Conservation (phyloP, 352 stramenopile species). For the Pythium pyrilobum region DNA sequence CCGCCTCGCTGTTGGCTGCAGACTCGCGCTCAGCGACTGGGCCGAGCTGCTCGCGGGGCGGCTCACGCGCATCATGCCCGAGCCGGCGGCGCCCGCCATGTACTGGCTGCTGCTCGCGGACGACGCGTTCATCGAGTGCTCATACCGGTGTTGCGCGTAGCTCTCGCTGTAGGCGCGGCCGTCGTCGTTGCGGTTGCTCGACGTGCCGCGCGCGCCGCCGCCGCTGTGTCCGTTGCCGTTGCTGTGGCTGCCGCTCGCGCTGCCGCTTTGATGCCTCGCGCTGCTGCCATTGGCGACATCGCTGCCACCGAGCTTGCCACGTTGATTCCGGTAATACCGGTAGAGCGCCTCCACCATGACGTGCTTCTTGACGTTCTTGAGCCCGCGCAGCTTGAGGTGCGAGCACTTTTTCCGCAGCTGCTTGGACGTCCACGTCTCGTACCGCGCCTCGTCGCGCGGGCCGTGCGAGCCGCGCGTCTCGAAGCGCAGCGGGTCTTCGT, state of each 20-base stretch:
- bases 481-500: slow-evolving; percentile 18
- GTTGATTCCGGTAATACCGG: slow-evolving; percentile 67
- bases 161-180: neutral
- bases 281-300: neutral
- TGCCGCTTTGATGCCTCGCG: neutral
- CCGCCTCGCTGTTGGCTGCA: neutral
- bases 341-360: slow-evolving; percentile 82
- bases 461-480: slow-evolving; percentile 40
- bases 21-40: neutral
- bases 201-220: neutral
- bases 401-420: slow-evolving; percentile 80
- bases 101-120: slow-evolving; percentile 7
- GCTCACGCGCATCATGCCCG: neutral
- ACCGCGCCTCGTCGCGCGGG: slow-evolving; percentile 50
- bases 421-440: slow-evolving; percentile 82
- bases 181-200: slow-evolving; percentile 5
- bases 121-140: slow-evolving; percentile 5
- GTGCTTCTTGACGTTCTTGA: slow-evolving; percentile 86
- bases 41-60: neutral
- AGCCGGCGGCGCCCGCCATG: neutral
- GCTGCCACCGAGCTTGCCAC: slow-evolving; percentile 28
- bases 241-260: slow-evolving; percentile 5
- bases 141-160: slow-evolving; percentile 9
- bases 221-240: slow-evolving; percentile 1
- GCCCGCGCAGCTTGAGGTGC: slow-evolving; percentile 66